Evolutionary conservation across 257 asterid species (phyloP), one percentile per base, ranked within the genome.

Genomic region (Coffea canephora): DNA sequence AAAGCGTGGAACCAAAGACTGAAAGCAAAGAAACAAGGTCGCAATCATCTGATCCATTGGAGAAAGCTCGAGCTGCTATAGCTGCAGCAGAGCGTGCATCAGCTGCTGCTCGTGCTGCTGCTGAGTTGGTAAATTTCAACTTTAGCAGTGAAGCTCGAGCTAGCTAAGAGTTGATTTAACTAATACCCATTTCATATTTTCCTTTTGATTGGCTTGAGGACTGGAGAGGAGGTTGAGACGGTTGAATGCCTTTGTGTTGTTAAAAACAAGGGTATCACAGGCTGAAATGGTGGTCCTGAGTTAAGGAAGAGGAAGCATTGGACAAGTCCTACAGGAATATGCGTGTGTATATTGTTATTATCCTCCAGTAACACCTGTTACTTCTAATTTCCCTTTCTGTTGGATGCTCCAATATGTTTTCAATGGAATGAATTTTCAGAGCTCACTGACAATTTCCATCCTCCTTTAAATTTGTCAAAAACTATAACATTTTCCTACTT

Each of bases 51-150:
- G 95, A 91, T 72, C 92, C 75, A 23, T 45, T 94, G 83, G 89
- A 87, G 86, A 87, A 78, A 85, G 99, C 98, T 78, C 93, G 91
- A 9, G 79, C 85, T 83, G 97, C 99, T 64, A 90, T 95, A 81
- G 89, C 91, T 75, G 95, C 98, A 34, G 99, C 98, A 46, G 94
- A 95, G 19, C 98, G 89, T n/a, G 98, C 99, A 77, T 89, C 99
- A 14, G 88, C 96, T 82, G 89, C 97, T 85, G 99, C 99, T 12
- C 97, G 94, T 52, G 91, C 94, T 65, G 99, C 99, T 67, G 92
- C 95, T 77, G 89, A 87, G 83, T 77, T 95, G 81, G 96, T 88
- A 50, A 91, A 93, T 77, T 69, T 78, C 59, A 85, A 86, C 73
- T 81, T 82, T 39, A 77, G 83, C 69, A 54, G 86, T 3, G 74